Percentiles rank a stretch among this genome's conserved stretches.
These are phyloP conservation scores for Emergomyces orientalis DNA, from an alignment of 2,329 filamentous ascomycete genomes.

Conservation along the genomic window DNA sequence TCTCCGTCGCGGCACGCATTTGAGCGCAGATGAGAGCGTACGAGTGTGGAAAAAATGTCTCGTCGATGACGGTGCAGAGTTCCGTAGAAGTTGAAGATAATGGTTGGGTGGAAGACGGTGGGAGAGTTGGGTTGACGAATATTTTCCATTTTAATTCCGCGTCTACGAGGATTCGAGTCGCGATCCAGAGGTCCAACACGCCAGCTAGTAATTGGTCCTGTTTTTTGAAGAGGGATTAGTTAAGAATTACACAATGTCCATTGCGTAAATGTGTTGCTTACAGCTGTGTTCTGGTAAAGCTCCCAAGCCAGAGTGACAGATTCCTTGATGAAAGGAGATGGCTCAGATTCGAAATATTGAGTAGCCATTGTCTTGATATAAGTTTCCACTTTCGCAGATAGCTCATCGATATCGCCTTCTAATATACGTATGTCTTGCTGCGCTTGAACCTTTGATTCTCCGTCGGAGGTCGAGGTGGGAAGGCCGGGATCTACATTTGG, in stretches of 20 bases:
- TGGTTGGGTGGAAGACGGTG: conserved; percentile 29
- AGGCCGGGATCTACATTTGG: conserved; percentile 34
- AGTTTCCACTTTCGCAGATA: conserved; percentile 44
- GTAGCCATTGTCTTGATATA: conserved; percentile 44
- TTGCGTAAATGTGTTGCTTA: conserved; percentile 14
- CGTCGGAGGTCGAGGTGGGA: conserved; percentile 33
- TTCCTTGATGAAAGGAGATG: conserved; percentile 43
- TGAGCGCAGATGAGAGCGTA: conserved; percentile 46
- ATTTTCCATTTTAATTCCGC: conserved; percentile 41
- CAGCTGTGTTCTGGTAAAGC: conserved; percentile 31
- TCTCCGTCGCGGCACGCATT: conserved; percentile 47
- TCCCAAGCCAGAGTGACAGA: conserved; percentile 38
- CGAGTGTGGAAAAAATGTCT: conserved; percentile 34
- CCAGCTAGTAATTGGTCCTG: conserved; percentile 42
- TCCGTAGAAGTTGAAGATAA: conserved; percentile 32
- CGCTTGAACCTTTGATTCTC: conserved; percentile 28
- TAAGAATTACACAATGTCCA: neutral
- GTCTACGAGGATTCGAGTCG: conserved; percentile 47
- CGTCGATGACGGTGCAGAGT: conserved; percentile 33
- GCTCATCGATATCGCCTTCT: conserved; percentile 42
- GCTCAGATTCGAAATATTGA: conserved; percentile 41
- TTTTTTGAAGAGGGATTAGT: neutral
- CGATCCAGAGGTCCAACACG: conserved; percentile 48
- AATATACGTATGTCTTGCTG: conserved; percentile 40
- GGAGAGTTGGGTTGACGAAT: conserved; percentile 38